Evolutionary conservation across 106 monocot species (phyloP).

Genomic region (Apostasia ramifera): DNA sequence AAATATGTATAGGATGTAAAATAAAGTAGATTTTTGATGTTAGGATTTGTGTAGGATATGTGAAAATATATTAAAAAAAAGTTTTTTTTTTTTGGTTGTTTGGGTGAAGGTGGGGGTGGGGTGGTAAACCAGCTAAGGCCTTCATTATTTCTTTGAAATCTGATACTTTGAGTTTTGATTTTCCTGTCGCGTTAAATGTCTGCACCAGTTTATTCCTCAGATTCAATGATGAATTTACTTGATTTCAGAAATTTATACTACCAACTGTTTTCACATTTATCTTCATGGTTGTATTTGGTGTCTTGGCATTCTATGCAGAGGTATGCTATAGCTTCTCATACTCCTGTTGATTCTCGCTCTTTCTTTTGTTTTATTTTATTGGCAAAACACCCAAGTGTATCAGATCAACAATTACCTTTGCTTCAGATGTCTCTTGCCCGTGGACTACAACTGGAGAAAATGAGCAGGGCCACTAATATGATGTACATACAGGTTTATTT

Average conservation of each 20-base stretch:
- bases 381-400: neutral
- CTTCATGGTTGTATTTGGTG: constrained; percentile 30
- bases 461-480: constrained; percentile 42
- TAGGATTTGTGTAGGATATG: too few relatives aligned
- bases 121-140: too few relatives aligned
- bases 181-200: too few relatives aligned
- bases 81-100: too few relatives aligned
- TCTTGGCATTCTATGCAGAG: constrained; percentile 57
- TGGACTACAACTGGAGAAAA: constrained; percentile 57
- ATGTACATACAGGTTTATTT: constrained; percentile 36
- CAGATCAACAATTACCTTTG: neutral
- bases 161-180: too few relatives aligned
- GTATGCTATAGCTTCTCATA: constrained; percentile 13
- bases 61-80: too few relatives aligned
- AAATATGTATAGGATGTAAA: too few relatives aligned
- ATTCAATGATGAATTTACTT: neutral
- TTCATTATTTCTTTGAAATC: too few relatives aligned
- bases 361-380: neutral
- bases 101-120: too few relatives aligned
- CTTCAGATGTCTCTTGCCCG: constrained; percentile 42
- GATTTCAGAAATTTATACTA: constrained; percentile 39
- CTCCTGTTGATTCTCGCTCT: too few relatives aligned
- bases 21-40: too few relatives aligned
- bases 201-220: neutral
- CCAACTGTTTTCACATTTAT: constrained; percentile 31